Evolutionary conservation across 768 basidiomycete species (phyloP).

Genomic region (Mycena latifolia): DNA sequence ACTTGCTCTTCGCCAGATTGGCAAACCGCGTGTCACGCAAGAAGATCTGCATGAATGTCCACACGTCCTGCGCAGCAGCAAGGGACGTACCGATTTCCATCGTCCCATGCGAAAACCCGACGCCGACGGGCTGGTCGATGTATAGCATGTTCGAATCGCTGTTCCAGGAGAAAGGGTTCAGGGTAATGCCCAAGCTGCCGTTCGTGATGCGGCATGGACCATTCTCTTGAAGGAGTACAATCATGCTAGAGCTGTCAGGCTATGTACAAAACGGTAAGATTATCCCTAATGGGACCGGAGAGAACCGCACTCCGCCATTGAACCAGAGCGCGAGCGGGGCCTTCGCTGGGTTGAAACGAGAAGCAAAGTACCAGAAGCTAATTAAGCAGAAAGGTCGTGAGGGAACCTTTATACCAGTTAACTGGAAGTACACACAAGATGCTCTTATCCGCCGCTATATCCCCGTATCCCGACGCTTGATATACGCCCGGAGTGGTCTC

Average conservation of each 20-base stretch:
- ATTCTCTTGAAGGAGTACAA: conserved; percentile 68
- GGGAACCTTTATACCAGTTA: too few species aligned
- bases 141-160: conserved; percentile 68
- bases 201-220: conserved; percentile 66
- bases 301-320: too few species aligned
- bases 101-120: conserved; percentile 72
- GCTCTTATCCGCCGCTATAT: too few species aligned
- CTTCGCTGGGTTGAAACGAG: too few species aligned
- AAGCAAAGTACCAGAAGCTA: too few species aligned
- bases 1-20: conserved; percentile 55
- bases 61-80: conserved; percentile 67
- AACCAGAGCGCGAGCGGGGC: too few species aligned
- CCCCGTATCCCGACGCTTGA: too few species aligned
- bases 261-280: conserved; percentile 5
- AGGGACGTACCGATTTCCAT: conserved; percentile 63
- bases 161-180: conserved; percentile 68
- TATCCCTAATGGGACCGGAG: too few species aligned
- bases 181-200: conserved; percentile 45
- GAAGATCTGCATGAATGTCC: conserved; percentile 75
- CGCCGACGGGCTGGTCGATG: conserved; percentile 74
- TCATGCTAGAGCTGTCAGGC: conserved; percentile 51
- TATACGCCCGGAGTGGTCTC: too few species aligned
- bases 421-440: too few species aligned
- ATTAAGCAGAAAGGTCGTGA: too few species aligned
- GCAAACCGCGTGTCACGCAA: conserved; percentile 66